Conservation (phyloP, 2,329 filamentous ascomycete species). For the Bipolaris cookei region DNA sequence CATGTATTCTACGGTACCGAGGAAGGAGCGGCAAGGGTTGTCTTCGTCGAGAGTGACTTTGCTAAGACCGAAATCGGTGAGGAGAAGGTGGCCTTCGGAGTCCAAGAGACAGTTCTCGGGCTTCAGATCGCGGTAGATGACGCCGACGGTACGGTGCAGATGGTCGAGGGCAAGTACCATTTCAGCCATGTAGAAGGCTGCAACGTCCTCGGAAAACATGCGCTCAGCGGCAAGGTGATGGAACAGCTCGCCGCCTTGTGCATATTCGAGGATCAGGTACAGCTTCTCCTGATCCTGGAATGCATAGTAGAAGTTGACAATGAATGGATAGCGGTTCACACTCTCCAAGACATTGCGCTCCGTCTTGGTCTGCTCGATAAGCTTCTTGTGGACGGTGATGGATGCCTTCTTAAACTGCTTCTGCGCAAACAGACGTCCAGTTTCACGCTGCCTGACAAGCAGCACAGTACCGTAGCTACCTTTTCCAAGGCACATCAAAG, state of each 20-base stretch:
- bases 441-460: constrained; percentile 86
- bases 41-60: constrained; percentile 84
- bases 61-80: constrained; percentile 96
- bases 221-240: constrained; percentile 91
- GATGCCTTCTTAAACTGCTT: constrained; percentile 99
- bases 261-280: constrained; percentile 96
- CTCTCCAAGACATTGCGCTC: constrained; percentile 94
- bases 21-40: constrained; percentile 80
- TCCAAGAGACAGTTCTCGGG: constrained; percentile 97
- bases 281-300: constrained; percentile 98
- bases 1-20: constrained; percentile 99
- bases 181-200: constrained; percentile 98
- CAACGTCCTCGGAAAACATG: constrained; percentile 89
- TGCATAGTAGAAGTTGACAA: constrained; percentile 97
- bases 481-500: constrained; percentile 90
- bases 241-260: constrained; percentile 94
- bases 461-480: constrained; percentile 95
- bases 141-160: constrained; percentile 87
- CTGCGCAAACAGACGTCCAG: constrained; percentile 91
- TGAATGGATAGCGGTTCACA: constrained; percentile 94
- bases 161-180: constrained; percentile 95
- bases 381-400: constrained; percentile 90
- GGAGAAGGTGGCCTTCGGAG: constrained; percentile 84
- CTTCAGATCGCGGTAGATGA: constrained; percentile 96
- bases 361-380: constrained; percentile 96